Conservation (phyloP, 2,329 filamentous ascomycete genomes). For the Pseudogymnoascus sp. region DNA sequence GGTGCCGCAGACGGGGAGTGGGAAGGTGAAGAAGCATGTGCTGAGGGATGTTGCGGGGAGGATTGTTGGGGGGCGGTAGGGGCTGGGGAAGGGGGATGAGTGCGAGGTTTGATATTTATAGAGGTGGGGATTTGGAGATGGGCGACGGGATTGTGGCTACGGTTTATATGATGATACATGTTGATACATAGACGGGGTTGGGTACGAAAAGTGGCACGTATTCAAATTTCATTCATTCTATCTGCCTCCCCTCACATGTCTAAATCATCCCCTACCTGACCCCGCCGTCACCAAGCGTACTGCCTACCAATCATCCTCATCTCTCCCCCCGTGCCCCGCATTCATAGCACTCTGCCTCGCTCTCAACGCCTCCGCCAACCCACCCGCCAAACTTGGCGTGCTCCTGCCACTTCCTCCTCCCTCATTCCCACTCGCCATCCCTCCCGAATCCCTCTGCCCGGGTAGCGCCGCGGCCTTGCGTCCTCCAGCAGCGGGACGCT, state of each 20-base stretch:
- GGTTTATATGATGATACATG: no score
- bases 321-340: conserved; percentile 53
- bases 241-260: not conserved
- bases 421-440: conserved; percentile 51
- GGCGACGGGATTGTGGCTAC: no score
- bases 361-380: conserved; percentile 71
- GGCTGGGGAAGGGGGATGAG: not conserved
- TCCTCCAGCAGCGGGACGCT: conserved; percentile 62
- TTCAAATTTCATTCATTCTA: conserved; percentile 6
- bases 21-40: conserved; percentile 59
- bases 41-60: conserved; percentile 21
- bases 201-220: no score
- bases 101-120: no score
- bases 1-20: conserved; percentile 64
- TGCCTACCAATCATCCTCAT: conserved; percentile 31
- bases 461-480: conserved; percentile 65
- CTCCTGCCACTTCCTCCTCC: conserved; percentile 49
- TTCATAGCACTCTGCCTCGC: conserved; percentile 73
- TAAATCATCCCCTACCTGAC: not conserved
- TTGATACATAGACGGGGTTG: no score
- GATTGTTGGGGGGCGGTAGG: conserved; percentile 19
- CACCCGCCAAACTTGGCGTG: conserved; percentile 64
- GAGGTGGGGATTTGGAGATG: no score
- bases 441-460: conserved; percentile 63
- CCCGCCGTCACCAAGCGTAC: not conserved